Base-by-base conservation (phyloP, 495 filamentous ascomycete species). In the Achaetomiella virescens region DNA sequence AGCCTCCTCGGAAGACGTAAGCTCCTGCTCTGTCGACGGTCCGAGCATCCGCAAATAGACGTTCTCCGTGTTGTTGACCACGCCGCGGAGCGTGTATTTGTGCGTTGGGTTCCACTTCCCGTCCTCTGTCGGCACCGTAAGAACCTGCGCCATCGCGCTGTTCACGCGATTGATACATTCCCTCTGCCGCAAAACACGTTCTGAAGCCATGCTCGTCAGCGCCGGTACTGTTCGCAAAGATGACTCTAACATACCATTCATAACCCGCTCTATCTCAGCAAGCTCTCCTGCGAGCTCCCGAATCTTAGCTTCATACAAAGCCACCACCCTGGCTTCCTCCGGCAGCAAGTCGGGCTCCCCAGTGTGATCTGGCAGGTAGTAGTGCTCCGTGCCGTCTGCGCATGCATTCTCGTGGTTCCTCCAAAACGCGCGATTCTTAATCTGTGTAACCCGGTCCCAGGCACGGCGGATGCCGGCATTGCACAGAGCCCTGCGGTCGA, bases 281-380 rank as follows among this genome's bases (percentile, higher is more conserved):
- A 65, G 17, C 15, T 58, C 14, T 24, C 20, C 35, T 18, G 67
- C 52, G 4, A 64, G 41, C 10, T 49, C 33, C 5, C 27, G 17
- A 12, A 67, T 58, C 29, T 60, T 66, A 6, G 47, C 37, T 27
- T 66, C 58, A 33, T 62, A 66, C 22, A 60, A 24, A 9, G 44
- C 49, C 10, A 66, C 54, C 1, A 58, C 24, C 1, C 36, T 35
- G 21, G 58, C 61, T 45, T 73, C 67, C 2, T 64, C 58, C 69
- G 63, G 75, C 67, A 48, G 70, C 65, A 58, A 70, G 44, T 52
- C 73, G 68, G 76, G 71, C 47, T 79, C 69, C 6, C 62, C 63
- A 24, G 72, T 66, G 35, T 78, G 70, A n/a, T 75, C 62, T 3
- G 77, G 69, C n/a, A 78, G 73, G 54, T 82, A 85, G 55, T 79